Evolutionary conservation across 2,329 filamentous ascomycete species (phyloP).

Genomic region (Pseudogymnoascus sp.): DNA sequence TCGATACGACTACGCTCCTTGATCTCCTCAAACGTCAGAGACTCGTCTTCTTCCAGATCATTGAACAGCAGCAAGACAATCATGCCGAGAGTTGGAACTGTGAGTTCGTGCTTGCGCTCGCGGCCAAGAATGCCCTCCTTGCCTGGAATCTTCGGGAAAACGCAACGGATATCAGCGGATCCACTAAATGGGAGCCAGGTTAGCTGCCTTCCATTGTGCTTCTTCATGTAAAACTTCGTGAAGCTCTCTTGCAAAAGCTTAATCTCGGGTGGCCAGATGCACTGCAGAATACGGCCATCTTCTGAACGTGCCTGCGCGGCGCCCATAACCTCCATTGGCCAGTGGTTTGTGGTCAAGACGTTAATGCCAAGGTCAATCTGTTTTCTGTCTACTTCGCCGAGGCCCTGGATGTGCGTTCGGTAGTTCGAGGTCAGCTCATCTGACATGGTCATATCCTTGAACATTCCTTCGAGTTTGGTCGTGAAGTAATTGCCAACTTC

Average conservation of each 20-base stretch:
- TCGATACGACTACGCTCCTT: constrained; percentile 75
- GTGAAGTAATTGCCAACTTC: constrained; percentile 94
- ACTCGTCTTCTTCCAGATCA: constrained; percentile 47
- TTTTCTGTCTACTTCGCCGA: constrained; percentile 45
- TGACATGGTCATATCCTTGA: constrained; percentile 88
- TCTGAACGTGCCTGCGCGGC: constrained; percentile 41
- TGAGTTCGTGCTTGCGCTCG: constrained; percentile 77
- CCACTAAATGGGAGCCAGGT: constrained; percentile 70
- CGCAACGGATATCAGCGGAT: constrained; percentile 76
- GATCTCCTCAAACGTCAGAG: constrained; percentile 64
- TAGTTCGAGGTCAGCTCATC: constrained; percentile 74
- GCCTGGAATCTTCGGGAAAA: constrained; percentile 63
- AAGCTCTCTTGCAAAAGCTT: constrained; percentile 74
- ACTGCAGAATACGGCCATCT: constrained; percentile 38
- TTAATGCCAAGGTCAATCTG: constrained; percentile 73
- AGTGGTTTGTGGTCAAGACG: constrained; percentile 87
- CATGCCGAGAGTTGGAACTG: constrained; percentile 89
- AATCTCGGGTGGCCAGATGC: constrained; percentile 68
- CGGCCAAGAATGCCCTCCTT: constrained; percentile 56
- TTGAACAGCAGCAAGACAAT: constrained; percentile 86
- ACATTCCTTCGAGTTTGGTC: constrained; percentile 90
- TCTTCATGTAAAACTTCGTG: constrained; percentile 77
- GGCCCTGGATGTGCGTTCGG: constrained; percentile 52
- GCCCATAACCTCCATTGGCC: constrained; percentile 85
- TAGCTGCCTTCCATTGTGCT: constrained; percentile 79